Evolutionary conservation across 2,329 filamentous ascomycete genomes (phyloP).

Genomic region (Phaeoacremonium minimum): DNA sequence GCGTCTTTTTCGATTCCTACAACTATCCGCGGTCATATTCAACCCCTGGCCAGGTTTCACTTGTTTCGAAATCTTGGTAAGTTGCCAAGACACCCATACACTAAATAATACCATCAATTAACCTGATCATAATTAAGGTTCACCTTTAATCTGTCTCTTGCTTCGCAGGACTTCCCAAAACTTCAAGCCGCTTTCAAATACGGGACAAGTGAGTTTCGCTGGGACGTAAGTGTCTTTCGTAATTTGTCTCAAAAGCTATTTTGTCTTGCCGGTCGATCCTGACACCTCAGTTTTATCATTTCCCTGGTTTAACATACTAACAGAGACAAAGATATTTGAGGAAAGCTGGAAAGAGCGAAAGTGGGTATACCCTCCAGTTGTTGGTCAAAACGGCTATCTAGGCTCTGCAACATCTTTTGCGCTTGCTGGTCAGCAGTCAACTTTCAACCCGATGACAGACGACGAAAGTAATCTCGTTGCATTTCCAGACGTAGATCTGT

Average conservation of each 20-base stretch:
- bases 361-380: slow-evolving; percentile 21
- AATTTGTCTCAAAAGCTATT: too few species aligned
- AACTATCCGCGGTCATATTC: neutral
- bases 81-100: neutral
- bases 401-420: slow-evolving; percentile 14
- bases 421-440: neutral
- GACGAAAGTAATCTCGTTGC: slow-evolving; percentile 2
- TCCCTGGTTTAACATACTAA: neutral
- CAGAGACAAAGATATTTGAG: slow-evolving; percentile 14
- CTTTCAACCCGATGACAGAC: slow-evolving; percentile 2
- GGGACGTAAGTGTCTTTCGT: slow-evolving; percentile 14
- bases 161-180: slow-evolving; percentile 18
- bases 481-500: slow-evolving; percentile 1
- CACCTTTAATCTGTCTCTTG: slow-evolving; percentile 17
- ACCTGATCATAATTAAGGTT: too few species aligned
- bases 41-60: slow-evolving; percentile 1
- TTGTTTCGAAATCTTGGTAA: neutral
- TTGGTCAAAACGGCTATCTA: slow-evolving; percentile 18
- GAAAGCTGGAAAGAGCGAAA: slow-evolving; percentile 15
- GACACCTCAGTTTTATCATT: too few species aligned
- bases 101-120: too few species aligned
- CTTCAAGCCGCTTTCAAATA: slow-evolving; percentile 11
- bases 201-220: slow-evolving; percentile 18
- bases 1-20: slow-evolving; percentile 4
- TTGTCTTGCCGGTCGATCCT: too few species aligned